Conservation (phyloP, 192 early-diverging fungal species). For the Backusella parvicylindrica region DNA sequence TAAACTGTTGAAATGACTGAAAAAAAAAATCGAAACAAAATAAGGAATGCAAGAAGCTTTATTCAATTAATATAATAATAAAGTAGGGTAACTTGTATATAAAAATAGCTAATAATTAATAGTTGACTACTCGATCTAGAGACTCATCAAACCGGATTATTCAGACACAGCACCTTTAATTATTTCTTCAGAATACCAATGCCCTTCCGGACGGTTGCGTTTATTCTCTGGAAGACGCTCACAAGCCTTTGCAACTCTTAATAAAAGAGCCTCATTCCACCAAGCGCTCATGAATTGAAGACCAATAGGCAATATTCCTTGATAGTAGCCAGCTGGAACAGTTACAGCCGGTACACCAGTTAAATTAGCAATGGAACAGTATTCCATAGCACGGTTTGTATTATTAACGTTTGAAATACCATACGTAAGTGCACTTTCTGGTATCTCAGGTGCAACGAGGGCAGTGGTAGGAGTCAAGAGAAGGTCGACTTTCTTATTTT, state of each 20-base stretch:
- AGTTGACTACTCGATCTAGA: too few relatives aligned
- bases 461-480: conserved; percentile 61
- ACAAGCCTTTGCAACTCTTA: conserved; percentile 53
- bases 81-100: too few relatives aligned
- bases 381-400: conserved; percentile 54
- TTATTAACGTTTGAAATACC: conserved; percentile 55
- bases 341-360: conserved; percentile 62
- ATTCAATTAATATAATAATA: too few relatives aligned
- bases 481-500: conserved; percentile 45
- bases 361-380: conserved; percentile 59
- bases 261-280: conserved; percentile 63
- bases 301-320: conserved; percentile 57
- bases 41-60: too few relatives aligned
- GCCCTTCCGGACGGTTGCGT: conserved; percentile 29
- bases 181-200: background rate
- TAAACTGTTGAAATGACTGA: too few relatives aligned
- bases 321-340: conserved; percentile 56
- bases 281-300: conserved; percentile 67
- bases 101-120: too few relatives aligned
- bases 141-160: too few relatives aligned
- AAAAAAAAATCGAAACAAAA: too few relatives aligned
- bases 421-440: conserved; percentile 31
- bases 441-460: conserved; percentile 53
- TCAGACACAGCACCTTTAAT: too few relatives aligned
- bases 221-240: conserved; percentile 41